Conservation (phyloP, 2,329 filamentous ascomycete species). For the Talaromyces sp. region DNA sequence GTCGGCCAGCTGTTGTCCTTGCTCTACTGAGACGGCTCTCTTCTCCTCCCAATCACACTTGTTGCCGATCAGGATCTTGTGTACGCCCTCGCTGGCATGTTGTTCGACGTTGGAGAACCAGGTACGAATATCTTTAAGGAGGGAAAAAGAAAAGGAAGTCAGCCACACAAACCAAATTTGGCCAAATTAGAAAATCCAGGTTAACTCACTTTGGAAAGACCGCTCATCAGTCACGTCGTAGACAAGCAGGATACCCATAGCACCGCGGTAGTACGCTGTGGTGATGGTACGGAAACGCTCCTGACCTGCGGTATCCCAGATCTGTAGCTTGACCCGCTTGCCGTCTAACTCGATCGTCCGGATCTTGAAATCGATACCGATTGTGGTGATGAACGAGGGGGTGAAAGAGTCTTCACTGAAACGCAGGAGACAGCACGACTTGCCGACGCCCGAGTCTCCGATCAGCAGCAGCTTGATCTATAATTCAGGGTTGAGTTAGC, state of each 20-base stretch:
- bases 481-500: constrained; percentile 5
- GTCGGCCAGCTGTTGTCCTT: constrained; percentile 89
- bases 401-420: constrained; percentile 99
- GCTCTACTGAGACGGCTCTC: constrained; percentile 88
- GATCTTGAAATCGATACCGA: constrained; percentile 99
- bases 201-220: constrained; percentile 85
- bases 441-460: constrained; percentile 93
- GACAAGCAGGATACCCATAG: constrained; percentile 96
- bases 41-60: constrained; percentile 99
- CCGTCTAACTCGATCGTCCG: constrained; percentile 98
- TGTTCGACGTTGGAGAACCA: constrained; percentile 99
- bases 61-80: constrained; percentile 99
- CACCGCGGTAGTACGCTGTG: constrained; percentile 96
- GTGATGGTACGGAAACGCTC: constrained; percentile 99
- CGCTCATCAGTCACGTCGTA: constrained; percentile 98
- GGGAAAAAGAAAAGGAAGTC: background rate
- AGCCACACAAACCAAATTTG: background rate
- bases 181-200: constrained; percentile 1
- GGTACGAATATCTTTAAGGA: constrained; percentile 76
- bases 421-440: constrained; percentile 93
- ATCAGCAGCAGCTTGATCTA: constrained; percentile 97
- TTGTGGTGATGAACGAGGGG: constrained; percentile 96
- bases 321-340: constrained; percentile 98
- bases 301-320: constrained; percentile 98
- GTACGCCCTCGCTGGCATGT: constrained; percentile 96